Evolutionary conservation across 768 basidiomycete genomes (phyloP), one percentile per base, ranked within the genome.

Genomic region (Russula brevipes): DNA sequence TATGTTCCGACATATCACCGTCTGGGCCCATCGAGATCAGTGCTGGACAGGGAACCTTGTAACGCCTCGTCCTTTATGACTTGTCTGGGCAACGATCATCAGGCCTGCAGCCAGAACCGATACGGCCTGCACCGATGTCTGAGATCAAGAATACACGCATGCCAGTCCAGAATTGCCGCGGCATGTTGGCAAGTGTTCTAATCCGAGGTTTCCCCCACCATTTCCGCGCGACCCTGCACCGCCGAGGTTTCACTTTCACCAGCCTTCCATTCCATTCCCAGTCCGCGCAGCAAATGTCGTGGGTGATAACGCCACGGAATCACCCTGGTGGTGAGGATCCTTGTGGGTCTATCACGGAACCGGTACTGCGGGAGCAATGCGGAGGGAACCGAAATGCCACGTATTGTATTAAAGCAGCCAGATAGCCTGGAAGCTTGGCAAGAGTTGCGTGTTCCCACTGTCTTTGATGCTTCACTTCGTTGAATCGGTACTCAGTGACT

Each of bases 101-200:
- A 53, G 41, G 30, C 14, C 14, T 38, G 56, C 38, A 51, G 51
- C 35, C 14, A 45, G 12, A 30, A 14, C 24, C 51, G 51, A 63
- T 39, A 38, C 58, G 56, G 61, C 61, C 24, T 47, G 51, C 52
- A 41, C 31, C 16, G n/a, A 11, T 46, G 19, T 36, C 38, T 33
- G 17, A 39, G 42, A 31, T 46, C 17, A 53, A 46, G 44, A 51
- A 57, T 12, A 38, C 24, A 36, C n/a, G 19, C 2, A 19, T 14
- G 2, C 42, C 1, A 16, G 17, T 52, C 42, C 36, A 31, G 51
- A 47, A 4, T 31, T 5, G 35, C 36, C 1, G 16, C 19, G 38
- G 41, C 44, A 51, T n/a, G 17, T n/a, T 42, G 45, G 17, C 19
- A 42, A 24, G 33, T 19, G 24, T 38, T 19, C 42, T n/a, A 41